Evolutionary conservation across 805 yeast genomes (phyloP).

Genomic region (Candida nanaspora): DNA sequence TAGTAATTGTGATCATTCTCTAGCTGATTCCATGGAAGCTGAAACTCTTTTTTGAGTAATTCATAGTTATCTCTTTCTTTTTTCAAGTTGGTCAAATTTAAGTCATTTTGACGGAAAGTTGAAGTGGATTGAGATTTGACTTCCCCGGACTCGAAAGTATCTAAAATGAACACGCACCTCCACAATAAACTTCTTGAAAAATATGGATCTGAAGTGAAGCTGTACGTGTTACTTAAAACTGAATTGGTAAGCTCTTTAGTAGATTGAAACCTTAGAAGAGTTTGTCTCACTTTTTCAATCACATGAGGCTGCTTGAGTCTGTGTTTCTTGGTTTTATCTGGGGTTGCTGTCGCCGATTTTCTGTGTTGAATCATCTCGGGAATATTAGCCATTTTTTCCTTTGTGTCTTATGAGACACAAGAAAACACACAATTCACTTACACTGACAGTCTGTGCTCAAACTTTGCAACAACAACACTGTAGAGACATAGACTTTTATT

Average conservation of each 20-base stretch:
- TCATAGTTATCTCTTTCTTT: constrained; percentile 12
- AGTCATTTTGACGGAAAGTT: not conserved
- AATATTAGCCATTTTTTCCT: too few species aligned
- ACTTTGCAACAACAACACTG: too few species aligned
- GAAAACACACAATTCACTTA: too few species aligned
- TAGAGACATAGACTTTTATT: too few species aligned
- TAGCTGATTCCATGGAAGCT: constrained; percentile 29
- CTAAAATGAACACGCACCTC: constrained; percentile 7
- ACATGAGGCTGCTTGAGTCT: not conserved
- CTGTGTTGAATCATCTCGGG: too few species aligned
- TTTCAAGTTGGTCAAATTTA: constrained; percentile 11
- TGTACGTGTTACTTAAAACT: not conserved
- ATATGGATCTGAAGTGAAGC: constrained; percentile 2
- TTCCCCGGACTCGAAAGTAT: not conserved
- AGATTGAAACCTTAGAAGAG: not conserved
- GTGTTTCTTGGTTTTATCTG: not conserved
- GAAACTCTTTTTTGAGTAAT: constrained; percentile 15
- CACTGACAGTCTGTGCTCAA: too few species aligned
- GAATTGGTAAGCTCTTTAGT: not conserved
- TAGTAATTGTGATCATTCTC: constrained; percentile 17
- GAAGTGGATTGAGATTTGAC: not conserved
- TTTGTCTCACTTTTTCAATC: not conserved
- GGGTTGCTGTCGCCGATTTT: too few species aligned
- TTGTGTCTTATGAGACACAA: too few species aligned
- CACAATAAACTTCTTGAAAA: constrained; percentile 19